Conservation (phyloP, 2,329 filamentous ascomycete genomes). For the Fusarium siculi region DNA sequence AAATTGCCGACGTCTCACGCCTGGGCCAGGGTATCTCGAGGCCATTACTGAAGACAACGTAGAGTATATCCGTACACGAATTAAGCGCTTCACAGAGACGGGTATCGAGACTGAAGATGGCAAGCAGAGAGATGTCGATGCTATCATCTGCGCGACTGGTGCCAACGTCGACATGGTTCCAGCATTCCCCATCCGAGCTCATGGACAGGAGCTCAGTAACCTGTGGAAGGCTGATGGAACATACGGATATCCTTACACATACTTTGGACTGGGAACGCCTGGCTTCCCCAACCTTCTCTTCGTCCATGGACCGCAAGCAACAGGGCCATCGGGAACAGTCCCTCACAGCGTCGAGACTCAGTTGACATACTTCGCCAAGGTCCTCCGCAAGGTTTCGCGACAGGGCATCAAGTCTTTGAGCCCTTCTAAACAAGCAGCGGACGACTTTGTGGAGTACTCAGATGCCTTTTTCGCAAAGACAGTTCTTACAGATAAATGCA, state of each 20-base stretch:
- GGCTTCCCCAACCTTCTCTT: slow-evolving; percentile 76
- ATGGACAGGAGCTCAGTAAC: slow-evolving; percentile 62
- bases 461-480: slow-evolving; percentile 66
- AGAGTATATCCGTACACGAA: slow-evolving; percentile 66
- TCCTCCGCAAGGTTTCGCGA: slow-evolving; percentile 72
- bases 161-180: slow-evolving; percentile 69
- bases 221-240: slow-evolving; percentile 67
- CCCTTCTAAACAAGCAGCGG: slow-evolving; percentile 67
- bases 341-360: slow-evolving; percentile 75
- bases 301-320: slow-evolving; percentile 69
- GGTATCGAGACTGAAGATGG: slow-evolving; percentile 72
- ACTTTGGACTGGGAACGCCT: slow-evolving; percentile 71
- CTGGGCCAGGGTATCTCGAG: slow-evolving; percentile 75
- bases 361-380: slow-evolving; percentile 71
- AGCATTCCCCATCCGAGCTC: slow-evolving; percentile 68
- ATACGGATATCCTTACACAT: slow-evolving; percentile 73
- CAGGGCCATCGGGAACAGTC: slow-evolving; percentile 71
- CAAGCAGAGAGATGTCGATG: slow-evolving; percentile 66
- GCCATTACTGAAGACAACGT: slow-evolving; percentile 71
- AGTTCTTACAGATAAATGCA: slow-evolving; percentile 70
- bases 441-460: slow-evolving; percentile 71
- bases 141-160: slow-evolving; percentile 75
- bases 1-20: slow-evolving; percentile 72
- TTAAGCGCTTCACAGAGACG: slow-evolving; percentile 66
- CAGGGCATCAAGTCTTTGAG: slow-evolving; percentile 73